Percentiles rank a stretch among this genome's conserved stretches.
Conservation (phyloP, 768 basidiomycete species). For the Pholiota conissans region DNA sequence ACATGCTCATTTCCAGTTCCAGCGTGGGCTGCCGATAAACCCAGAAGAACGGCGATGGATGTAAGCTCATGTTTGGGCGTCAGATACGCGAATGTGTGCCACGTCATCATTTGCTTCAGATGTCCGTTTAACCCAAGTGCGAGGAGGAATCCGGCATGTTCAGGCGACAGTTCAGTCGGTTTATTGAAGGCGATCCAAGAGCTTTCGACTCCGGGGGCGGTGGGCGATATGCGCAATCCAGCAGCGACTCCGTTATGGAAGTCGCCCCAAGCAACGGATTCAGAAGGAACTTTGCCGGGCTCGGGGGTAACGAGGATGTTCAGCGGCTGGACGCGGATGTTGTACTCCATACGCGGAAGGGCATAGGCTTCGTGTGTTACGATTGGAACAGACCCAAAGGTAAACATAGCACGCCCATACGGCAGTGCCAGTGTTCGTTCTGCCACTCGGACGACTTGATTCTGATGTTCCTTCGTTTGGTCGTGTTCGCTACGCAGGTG, state of each 20-base stretch:
- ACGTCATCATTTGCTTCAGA: slow-evolving; percentile 84
- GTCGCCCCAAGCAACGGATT: slow-evolving; percentile 88
- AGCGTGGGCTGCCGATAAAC: slow-evolving; percentile 88
- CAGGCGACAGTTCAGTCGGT: slow-evolving; percentile 84
- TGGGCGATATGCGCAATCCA: slow-evolving; percentile 79
- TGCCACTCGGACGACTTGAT: slow-evolving; percentile 75
- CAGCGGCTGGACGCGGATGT: slow-evolving; percentile 71
- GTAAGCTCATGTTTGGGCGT: slow-evolving; percentile 96
- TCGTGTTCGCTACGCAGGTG: slow-evolving; percentile 74
- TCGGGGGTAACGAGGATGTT: slow-evolving; percentile 68
- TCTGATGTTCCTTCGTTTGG: slow-evolving; percentile 82
- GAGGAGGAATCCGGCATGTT: slow-evolving; percentile 95
- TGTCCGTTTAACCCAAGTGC: slow-evolving; percentile 93
- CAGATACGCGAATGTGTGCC: slow-evolving; percentile 95
- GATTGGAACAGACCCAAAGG: slow-evolving; percentile 77
- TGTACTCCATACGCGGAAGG: slow-evolving; percentile 79
- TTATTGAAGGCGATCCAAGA: slow-evolving; percentile 98
- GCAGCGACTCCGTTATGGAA: slow-evolving; percentile 98
- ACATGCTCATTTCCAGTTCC: slow-evolving; percentile 86
- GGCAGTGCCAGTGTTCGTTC: slow-evolving; percentile 89
- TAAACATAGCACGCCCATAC: slow-evolving; percentile 89
- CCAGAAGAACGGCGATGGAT: slow-evolving; percentile 89
- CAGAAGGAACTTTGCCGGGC: slow-evolving; percentile 67
- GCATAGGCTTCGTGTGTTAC: slow-evolving; percentile 77
- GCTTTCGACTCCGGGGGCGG: slow-evolving; percentile 77